These are phyloP conservation scores for Mediolabrus comicus DNA, from an alignment of 108 stramenopile genomes.

Conservation along the genomic window DNA sequence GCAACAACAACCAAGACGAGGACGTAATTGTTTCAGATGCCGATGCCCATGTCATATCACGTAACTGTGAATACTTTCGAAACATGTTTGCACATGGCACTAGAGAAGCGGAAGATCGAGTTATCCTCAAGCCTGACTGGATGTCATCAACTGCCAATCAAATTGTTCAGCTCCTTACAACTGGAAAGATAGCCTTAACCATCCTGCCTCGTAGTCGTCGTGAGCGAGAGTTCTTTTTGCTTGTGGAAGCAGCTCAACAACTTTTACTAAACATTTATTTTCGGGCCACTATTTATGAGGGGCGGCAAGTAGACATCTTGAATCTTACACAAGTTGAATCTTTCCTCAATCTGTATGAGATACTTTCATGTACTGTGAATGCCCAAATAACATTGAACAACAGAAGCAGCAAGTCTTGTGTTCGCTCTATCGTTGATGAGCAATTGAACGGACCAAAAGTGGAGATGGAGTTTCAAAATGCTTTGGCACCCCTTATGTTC, in stretches of 20 bases:
- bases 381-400: no score
- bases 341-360: no score
- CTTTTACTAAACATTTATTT: background rate
- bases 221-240: background rate
- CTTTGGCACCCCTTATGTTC: background rate
- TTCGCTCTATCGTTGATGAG: no score
- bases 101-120: background rate
- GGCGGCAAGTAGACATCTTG: background rate
- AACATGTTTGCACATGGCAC: background rate
- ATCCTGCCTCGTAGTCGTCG: no score
- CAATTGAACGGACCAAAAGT: background rate
- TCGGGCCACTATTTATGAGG: background rate
- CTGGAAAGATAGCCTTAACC: background rate
- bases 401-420: no score
- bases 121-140: background rate
- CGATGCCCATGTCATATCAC: background rate
- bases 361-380: no score
- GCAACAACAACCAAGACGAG: background rate
- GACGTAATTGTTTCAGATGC: background rate
- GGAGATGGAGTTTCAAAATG: background rate
- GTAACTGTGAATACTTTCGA: background rate
- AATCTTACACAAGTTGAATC: background rate
- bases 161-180: background rate
- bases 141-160: background rate
- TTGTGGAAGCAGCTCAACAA: background rate